A percentile compares a stretch with the other conserved stretches of the same genome.
These are phyloP conservation scores for Podospora comata DNA, from an alignment of 495 filamentous ascomycete species.

Conservation along the genomic window DNA sequence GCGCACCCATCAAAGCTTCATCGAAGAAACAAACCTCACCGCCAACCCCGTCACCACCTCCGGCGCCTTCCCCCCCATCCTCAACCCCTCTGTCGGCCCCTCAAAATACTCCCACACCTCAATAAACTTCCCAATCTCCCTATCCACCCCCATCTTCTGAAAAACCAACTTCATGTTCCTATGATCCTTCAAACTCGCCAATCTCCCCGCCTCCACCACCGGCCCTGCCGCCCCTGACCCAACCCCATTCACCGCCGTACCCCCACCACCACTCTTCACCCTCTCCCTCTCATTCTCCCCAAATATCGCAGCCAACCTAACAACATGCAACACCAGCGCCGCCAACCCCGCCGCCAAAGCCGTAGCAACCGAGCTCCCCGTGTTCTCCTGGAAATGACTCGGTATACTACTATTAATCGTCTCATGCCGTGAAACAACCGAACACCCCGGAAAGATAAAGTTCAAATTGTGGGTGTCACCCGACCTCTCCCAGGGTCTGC, in stretches of 20 bases:
- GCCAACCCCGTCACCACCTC: neutral
- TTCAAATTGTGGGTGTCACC: neutral
- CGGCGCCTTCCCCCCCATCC: neutral
- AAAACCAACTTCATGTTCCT: neutral
- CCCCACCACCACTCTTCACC: neutral
- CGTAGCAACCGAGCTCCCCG: constrained; percentile 20
- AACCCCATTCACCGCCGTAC: neutral
- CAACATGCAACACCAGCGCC: constrained; percentile 16
- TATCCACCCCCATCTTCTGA: neutral
- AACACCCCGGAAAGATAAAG: constrained; percentile 14
- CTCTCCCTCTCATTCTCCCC: neutral
- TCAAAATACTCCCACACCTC: neutral
- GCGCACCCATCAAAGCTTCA: neutral
- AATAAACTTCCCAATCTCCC: neutral
- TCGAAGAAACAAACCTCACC: neutral
- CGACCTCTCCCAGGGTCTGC: constrained; percentile 1
- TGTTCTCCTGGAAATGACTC: constrained; percentile 10
- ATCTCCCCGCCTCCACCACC: neutral
- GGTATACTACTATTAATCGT: neutral
- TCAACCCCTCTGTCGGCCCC: neutral
- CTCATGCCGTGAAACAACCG: neutral
- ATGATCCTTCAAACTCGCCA: neutral
- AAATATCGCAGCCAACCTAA: constrained; percentile 9
- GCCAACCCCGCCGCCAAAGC: constrained; percentile 18
- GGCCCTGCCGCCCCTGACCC: neutral